Evolutionary conservation across 805 yeast genomes (phyloP).

Genomic region (Candida nemodendra): DNA sequence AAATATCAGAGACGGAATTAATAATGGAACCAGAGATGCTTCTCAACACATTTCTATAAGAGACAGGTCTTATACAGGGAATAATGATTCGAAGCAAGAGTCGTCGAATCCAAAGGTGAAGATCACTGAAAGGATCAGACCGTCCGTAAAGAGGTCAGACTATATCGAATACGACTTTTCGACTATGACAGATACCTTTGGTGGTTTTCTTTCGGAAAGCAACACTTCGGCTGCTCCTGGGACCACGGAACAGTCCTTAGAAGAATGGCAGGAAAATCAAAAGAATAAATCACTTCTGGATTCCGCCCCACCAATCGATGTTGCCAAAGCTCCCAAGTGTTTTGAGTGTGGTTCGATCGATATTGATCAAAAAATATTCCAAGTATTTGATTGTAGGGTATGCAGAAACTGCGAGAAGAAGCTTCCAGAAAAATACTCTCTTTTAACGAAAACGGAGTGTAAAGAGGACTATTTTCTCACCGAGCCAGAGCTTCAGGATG

Average conservation of each 20-base stretch:
- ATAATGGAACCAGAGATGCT: constrained; percentile 23
- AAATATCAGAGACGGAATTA: constrained; percentile 10
- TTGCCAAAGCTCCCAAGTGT: constrained; percentile 76
- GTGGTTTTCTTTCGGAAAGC: constrained; percentile 70
- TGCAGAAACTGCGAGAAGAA: constrained; percentile 75
- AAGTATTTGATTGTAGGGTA: constrained; percentile 71
- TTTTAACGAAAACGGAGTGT: constrained; percentile 94
- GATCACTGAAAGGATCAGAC: constrained; percentile 31
- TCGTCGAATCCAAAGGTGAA: not conserved
- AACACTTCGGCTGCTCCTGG: constrained; percentile 19
- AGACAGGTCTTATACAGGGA: constrained; percentile 1
- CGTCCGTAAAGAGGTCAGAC: constrained; percentile 56
- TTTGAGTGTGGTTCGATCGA: constrained; percentile 80
- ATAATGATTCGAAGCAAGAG: constrained; percentile 1
- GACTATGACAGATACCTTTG: constrained; percentile 83
- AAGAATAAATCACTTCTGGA: constrained; percentile 42
- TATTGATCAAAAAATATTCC: constrained; percentile 67
- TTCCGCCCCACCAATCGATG: constrained; percentile 70
- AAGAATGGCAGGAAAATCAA: constrained; percentile 58
- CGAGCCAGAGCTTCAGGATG: constrained; percentile 86
- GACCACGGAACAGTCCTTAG: constrained; percentile 40
- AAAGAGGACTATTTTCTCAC: constrained; percentile 88
- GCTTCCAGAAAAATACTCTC: constrained; percentile 82
- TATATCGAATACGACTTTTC: constrained; percentile 86
- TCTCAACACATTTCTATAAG: constrained; percentile 10